phyloP scores from a whole-genome alignment of 2,329 filamentous ascomycete genomes.

The Ophiocordyceps camponoti-saundersi region DNA sequence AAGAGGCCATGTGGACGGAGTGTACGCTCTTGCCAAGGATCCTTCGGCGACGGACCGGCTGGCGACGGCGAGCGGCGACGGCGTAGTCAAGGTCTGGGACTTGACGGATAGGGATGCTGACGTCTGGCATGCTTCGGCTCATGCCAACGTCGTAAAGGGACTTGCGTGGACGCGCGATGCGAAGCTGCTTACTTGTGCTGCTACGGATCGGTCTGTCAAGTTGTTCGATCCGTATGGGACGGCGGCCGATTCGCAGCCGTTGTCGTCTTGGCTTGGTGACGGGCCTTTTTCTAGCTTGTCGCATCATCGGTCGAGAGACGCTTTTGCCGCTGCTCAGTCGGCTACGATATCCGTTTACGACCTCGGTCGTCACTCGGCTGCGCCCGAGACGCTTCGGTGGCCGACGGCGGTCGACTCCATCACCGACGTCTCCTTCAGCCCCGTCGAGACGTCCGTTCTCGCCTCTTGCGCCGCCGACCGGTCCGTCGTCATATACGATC shows the following conservation, averaged over 20 bases:
- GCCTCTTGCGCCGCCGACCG: conserved; percentile 75
- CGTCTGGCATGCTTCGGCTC: conserved; percentile 63
- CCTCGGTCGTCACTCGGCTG: conserved; percentile 60
- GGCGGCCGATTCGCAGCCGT: conserved; percentile 47
- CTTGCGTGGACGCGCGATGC: conserved; percentile 77
- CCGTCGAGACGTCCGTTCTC: conserved; percentile 81
- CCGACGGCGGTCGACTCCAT: conserved; percentile 84
- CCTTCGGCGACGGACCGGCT: conserved; percentile 56
- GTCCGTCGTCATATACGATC: conserved; percentile 77
- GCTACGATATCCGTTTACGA: conserved; percentile 79
- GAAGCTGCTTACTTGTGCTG: conserved; percentile 73
- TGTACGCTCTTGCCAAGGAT: conserved; percentile 65
- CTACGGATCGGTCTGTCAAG: conserved; percentile 73
- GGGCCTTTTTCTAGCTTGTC: conserved; percentile 71
- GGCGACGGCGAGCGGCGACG: conserved; percentile 78
- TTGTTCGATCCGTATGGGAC: conserved; percentile 81
- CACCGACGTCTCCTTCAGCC: conserved; percentile 76
- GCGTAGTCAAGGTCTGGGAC: conserved; percentile 88
- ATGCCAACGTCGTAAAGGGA: conserved; percentile 87
- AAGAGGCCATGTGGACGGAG: conserved; percentile 77
- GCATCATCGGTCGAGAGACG: conserved; percentile 61
- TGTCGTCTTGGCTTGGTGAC: conserved; percentile 70
- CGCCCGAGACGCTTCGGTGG: conserved; percentile 72
- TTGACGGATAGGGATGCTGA: conserved; percentile 54
- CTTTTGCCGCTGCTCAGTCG: conserved; percentile 66